Percentiles rank a stretch among this genome's conserved stretches.
phyloP scores from a whole-genome alignment of 129 eudicot species.

The Escallonia herrerae region DNA sequence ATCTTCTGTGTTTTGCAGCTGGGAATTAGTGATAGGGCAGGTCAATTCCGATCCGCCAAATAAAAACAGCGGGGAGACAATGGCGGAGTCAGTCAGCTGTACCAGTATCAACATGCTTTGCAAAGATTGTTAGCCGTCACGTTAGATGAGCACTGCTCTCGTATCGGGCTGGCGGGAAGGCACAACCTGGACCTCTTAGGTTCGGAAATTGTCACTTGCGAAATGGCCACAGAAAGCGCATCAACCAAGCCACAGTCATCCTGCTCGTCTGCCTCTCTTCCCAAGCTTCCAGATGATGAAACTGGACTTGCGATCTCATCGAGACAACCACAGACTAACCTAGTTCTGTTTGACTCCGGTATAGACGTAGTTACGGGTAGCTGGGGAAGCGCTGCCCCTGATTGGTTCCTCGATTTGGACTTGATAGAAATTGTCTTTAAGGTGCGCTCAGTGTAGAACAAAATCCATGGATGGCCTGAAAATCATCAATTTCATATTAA shows the following conservation, averaged over 20 bases:
- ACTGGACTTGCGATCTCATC: conserved; percentile 20
- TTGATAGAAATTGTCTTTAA: conserved; percentile 44
- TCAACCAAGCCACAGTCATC: conserved; percentile 72
- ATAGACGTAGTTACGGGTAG: conserved; percentile 22
- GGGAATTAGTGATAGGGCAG: conserved; percentile 3
- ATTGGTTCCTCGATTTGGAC: conserved; percentile 42
- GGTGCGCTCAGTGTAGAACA: conserved; percentile 73
- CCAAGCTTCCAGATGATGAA: conserved; percentile 21
- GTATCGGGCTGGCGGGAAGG: conserved; percentile 56
- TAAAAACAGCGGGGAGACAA: conserved; percentile 6
- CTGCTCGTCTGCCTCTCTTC: conserved; percentile 31
- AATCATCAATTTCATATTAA: background rate
- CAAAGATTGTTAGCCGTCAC: conserved; percentile 68
- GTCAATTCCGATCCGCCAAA: conserved; percentile 20
- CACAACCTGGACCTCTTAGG: conserved; percentile 80
- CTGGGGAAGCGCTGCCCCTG: conserved; percentile 24
- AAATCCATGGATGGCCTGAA: conserved; percentile 91
- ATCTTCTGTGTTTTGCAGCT: background rate
- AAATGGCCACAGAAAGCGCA: conserved; percentile 73
- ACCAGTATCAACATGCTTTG: conserved; percentile 62
- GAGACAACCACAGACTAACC: conserved; percentile 12
- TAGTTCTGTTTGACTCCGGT: conserved; percentile 34
- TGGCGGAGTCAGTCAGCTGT: conserved; percentile 14
- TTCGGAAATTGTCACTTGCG: conserved; percentile 78
- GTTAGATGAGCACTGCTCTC: conserved; percentile 72